Conservation (phyloP, 768 basidiomycete species). For the Boletus huronensis region DNA sequence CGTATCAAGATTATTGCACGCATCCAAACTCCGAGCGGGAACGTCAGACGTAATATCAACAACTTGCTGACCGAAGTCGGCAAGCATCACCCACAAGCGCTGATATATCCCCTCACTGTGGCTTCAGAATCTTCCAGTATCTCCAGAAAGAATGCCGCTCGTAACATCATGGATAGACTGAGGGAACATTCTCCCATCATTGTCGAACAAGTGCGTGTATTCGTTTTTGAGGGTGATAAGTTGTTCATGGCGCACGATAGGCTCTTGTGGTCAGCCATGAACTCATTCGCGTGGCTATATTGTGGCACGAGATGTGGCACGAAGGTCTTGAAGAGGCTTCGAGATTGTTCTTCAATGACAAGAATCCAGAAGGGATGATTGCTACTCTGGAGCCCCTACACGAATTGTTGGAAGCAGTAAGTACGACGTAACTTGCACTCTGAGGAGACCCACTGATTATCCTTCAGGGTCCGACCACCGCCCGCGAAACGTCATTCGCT, state of each 20-base stretch:
- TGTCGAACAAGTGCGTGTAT: conserved; percentile 71
- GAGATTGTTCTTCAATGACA: conserved; percentile 92
- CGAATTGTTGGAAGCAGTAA: conserved; percentile 81
- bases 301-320: conserved; percentile 99
- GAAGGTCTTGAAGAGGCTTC: conserved; percentile 98
- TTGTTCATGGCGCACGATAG: conserved; percentile 33
- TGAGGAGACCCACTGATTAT: conserved; percentile 1
- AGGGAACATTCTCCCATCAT: conserved; percentile 83
- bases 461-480: conserved; percentile 83
- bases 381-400: conserved; percentile 88
- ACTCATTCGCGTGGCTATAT: conserved; percentile 92
- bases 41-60: conserved; percentile 87
- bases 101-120: conserved; percentile 94
- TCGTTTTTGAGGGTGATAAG: background rate
- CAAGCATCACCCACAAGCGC: conserved; percentile 93
- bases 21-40: conserved; percentile 88
- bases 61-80: conserved; percentile 88
- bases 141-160: conserved; percentile 77
- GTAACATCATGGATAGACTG: conserved; percentile 89
- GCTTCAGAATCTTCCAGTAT: conserved; percentile 93
- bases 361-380: conserved; percentile 97
- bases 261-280: conserved; percentile 89
- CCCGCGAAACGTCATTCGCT: conserved; percentile 90
- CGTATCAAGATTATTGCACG: conserved; percentile 85
- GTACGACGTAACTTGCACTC: conserved; percentile 16